A percentile compares a stretch with the other conserved stretches of the same genome.
Conservation (phyloP, 2,329 filamentous ascomycete species). For the Fusarium sp. region DNA sequence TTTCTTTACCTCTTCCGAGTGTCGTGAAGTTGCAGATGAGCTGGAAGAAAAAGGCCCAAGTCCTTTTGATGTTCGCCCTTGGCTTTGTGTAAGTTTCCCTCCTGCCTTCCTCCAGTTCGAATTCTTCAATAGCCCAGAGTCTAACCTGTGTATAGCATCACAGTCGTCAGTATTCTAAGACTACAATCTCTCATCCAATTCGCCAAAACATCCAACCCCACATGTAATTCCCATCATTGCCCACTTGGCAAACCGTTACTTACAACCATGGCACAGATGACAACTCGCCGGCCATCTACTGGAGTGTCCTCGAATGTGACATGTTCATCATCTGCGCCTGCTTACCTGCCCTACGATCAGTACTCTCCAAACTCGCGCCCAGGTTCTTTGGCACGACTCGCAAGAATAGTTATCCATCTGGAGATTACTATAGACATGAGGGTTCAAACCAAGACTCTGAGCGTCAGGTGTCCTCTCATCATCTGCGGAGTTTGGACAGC, state of each 20-base stretch:
- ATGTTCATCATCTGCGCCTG: slow-evolving; percentile 24
- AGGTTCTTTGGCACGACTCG: slow-evolving; percentile 12
- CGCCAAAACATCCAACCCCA: background rate
- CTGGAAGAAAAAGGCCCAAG: slow-evolving; percentile 20
- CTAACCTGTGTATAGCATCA: background rate
- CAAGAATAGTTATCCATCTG: slow-evolving; percentile 8
- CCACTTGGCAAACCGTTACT: background rate
- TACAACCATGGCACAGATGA: background rate
- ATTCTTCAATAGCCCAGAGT: background rate
- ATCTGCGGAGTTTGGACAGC: background rate
- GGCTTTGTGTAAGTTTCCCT: background rate
- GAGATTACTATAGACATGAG: slow-evolving; percentile 11
- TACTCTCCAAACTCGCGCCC: slow-evolving; percentile 6
- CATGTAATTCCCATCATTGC: background rate
- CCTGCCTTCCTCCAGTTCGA: no score
- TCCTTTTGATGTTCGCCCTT: slow-evolving; percentile 17
- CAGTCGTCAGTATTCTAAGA: background rate
- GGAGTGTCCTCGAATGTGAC: slow-evolving; percentile 20
- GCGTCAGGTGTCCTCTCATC: background rate
- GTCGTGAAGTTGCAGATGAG: slow-evolving; percentile 18
- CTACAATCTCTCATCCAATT: background rate
- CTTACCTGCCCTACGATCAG: slow-evolving; percentile 10
- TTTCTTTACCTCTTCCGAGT: slow-evolving; percentile 11
- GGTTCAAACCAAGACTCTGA: slow-evolving; percentile 11
- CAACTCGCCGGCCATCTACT: slow-evolving; percentile 20